Evolutionary conservation across 495 filamentous ascomycete species (phyloP).

Genomic region (Astrothelium macrocarpum): DNA sequence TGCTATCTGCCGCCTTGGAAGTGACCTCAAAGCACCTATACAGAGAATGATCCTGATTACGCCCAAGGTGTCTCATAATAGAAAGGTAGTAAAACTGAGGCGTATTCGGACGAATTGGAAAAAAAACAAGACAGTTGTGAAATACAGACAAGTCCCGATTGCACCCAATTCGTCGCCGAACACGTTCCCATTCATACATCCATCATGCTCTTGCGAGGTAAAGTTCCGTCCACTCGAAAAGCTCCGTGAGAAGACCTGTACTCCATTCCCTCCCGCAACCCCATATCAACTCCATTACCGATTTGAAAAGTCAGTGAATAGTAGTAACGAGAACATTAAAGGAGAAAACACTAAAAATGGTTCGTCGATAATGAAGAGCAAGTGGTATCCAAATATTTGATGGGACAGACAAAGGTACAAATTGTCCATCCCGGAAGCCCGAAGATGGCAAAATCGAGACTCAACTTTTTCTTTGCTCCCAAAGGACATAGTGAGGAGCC

Average conservation of each 20-base stretch:
- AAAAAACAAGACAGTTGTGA: neutral
- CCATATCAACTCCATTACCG: neutral
- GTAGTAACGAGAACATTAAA: neutral
- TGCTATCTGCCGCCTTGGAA: slow-evolving; percentile 1
- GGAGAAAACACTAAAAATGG: neutral
- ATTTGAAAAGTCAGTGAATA: neutral
- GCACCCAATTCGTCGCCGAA: neutral
- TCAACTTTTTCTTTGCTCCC: too few species aligned
- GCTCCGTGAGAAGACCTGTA: neutral
- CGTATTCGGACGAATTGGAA: neutral
- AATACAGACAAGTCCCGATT: neutral
- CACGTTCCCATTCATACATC: neutral
- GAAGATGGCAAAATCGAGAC: too few species aligned
- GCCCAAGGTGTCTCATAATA: neutral
- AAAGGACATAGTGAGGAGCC: too few species aligned
- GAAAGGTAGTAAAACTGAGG: neutral
- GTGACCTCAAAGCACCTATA: neutral
- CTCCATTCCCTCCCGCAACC: neutral
- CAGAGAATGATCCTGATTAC: neutral
- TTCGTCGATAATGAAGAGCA: neutral
- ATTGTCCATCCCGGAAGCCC: neutral
- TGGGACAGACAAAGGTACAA: neutral
- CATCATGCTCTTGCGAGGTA: slow-evolving; percentile 2
- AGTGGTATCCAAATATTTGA: neutral
- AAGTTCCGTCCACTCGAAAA: neutral